phyloP scores from a whole-genome alignment of 2,329 filamentous ascomycete species.

The Aspergillus sp. region DNA sequence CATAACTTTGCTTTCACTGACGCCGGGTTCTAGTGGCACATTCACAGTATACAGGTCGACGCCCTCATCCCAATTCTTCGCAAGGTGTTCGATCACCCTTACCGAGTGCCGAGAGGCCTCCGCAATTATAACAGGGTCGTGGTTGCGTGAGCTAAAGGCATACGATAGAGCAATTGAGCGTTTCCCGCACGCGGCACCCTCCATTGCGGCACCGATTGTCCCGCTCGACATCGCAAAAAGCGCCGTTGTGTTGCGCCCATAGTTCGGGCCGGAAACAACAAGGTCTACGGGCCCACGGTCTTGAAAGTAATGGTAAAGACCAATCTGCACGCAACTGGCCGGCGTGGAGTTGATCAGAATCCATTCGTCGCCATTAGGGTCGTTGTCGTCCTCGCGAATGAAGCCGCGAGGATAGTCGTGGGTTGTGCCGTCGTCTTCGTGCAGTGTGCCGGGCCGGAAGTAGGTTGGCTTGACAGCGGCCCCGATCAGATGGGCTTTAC shows the following conservation, averaged over 20 bases:
- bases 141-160: constrained; percentile 83
- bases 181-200: constrained; percentile 69
- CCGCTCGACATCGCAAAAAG: constrained; percentile 76
- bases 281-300: constrained; percentile 71
- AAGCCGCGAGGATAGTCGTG: constrained; percentile 57
- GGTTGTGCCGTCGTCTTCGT: constrained; percentile 65
- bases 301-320: constrained; percentile 75
- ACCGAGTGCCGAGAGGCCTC: constrained; percentile 74
- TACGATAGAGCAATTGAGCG: constrained; percentile 81
- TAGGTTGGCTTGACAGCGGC: constrained; percentile 81
- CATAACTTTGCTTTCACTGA: constrained; percentile 70
- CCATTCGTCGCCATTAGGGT: constrained; percentile 69
- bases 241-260: constrained; percentile 77
- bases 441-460: constrained; percentile 67
- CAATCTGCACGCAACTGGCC: constrained; percentile 78
- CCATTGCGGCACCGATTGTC: constrained; percentile 73
- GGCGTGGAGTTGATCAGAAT: constrained; percentile 78
- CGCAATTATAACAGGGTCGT: constrained; percentile 77
- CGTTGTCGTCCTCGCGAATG: constrained; percentile 53
- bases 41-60: constrained; percentile 91
- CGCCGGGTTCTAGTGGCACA: constrained; percentile 76
- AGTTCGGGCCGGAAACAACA: constrained; percentile 78
- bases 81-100: constrained; percentile 75
- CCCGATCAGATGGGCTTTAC: constrained; percentile 94
- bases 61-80: constrained; percentile 68